phyloP scores from a whole-genome alignment of 2,329 filamentous ascomycete genomes.

The Orbilia quercus region DNA sequence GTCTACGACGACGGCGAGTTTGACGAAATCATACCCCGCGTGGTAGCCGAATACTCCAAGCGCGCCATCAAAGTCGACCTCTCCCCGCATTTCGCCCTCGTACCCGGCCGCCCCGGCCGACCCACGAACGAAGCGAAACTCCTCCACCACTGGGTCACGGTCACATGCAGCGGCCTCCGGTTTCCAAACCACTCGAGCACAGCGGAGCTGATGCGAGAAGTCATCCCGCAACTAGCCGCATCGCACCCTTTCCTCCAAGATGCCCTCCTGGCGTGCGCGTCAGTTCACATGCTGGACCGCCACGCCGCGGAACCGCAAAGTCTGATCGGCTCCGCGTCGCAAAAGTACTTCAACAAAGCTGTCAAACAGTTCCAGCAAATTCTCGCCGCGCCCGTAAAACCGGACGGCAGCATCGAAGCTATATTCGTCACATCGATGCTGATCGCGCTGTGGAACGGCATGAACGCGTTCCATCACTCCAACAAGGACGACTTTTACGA shows the following conservation, averaged over 20 bases:
- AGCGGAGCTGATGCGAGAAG: slow-evolving; percentile 46
- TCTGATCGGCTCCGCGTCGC: slow-evolving; percentile 21
- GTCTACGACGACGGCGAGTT: slow-evolving; percentile 53
- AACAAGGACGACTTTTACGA: slow-evolving; percentile 53
- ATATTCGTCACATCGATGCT: slow-evolving; percentile 51
- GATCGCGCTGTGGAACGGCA: slow-evolving; percentile 54
- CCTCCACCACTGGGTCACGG: slow-evolving; percentile 50
- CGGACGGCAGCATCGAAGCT: slow-evolving; percentile 30
- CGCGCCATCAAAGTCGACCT: slow-evolving; percentile 33
- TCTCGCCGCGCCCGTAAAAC: slow-evolving; percentile 31
- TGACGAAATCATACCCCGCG: slow-evolving; percentile 46
- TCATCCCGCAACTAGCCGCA: slow-evolving; percentile 42
- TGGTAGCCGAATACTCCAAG: slow-evolving; percentile 23
- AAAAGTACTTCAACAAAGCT: slow-evolving; percentile 48
- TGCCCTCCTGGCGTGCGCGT: slow-evolving; percentile 42
- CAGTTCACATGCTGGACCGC: slow-evolving; percentile 47
- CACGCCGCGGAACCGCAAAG: slow-evolving; percentile 31
- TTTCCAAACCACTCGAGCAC: slow-evolving; percentile 42
- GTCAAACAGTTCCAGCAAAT: slow-evolving; percentile 38
- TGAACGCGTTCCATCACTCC: slow-evolving; percentile 52
- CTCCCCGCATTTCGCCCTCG: slow-evolving; percentile 41
- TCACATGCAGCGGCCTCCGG: slow-evolving; percentile 44
- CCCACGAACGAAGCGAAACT: slow-evolving; percentile 52
- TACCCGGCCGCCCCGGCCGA: slow-evolving; percentile 42
- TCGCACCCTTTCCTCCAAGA: slow-evolving; percentile 45